phyloP scores from a whole-genome alignment of 225 moss, liverwort and hornwort species.

The Physcomitrellopsis africana region DNA sequence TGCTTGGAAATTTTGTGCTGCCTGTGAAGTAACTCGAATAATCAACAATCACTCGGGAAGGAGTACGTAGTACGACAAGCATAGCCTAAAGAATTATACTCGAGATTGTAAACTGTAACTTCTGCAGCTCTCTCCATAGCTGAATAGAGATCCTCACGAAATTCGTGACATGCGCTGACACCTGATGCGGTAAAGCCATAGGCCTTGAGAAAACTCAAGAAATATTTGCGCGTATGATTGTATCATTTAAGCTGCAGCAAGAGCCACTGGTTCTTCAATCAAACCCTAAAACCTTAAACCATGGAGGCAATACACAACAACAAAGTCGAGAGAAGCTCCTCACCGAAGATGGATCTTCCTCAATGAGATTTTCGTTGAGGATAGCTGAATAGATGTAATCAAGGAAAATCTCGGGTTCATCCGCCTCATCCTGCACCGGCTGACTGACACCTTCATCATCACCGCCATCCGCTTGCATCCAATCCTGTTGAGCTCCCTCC shows the following conservation, averaged over 20 bases:
- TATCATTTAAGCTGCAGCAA: not conserved
- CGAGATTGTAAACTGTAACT: not conserved
- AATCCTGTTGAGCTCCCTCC: constrained; percentile 19
- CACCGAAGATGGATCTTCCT: constrained; percentile 49
- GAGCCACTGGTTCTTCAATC: not conserved
- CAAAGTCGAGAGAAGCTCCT: constrained; percentile 11
- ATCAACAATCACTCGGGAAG: constrained; percentile 4
- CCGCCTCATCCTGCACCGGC: constrained; percentile 27
- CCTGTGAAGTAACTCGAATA: constrained; percentile 40
- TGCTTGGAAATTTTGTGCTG: constrained; percentile 34
- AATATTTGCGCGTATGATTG: not conserved
- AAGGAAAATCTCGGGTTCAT: constrained; percentile 46
- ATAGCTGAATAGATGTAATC: too few relatives aligned
- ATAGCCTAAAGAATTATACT: not conserved
- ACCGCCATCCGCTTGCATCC: constrained; percentile 7
- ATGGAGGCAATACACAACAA: not conserved
- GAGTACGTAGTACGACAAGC: not conserved
- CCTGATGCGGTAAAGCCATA: constrained; percentile 5
- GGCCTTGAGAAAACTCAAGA: constrained; percentile 22
- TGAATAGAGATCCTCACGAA: not conserved
- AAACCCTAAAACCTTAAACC: constrained; percentile 29
- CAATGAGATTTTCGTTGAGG: constrained; percentile 40
- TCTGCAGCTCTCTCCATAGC: not conserved
- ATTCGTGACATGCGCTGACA: not conserved
- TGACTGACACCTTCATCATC: constrained; percentile 26